Evolutionary conservation across 2,329 filamentous ascomycete species (phyloP).

Genomic region (Arthrobotrys megalospora): DNA sequence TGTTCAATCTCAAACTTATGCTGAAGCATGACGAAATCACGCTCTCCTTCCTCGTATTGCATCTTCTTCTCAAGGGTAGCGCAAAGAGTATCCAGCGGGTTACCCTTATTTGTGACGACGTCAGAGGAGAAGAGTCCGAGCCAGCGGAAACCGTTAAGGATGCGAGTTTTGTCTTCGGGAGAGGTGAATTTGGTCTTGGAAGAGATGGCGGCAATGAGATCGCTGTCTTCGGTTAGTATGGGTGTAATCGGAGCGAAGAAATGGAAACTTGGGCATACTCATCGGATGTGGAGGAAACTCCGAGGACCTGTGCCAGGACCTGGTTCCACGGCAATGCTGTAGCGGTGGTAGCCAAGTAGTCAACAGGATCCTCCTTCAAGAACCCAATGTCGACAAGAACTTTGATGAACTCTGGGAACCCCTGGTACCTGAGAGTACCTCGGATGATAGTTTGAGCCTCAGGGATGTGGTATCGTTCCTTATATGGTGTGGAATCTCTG

Average conservation of each 20-base stretch:
- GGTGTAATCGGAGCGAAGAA: neutral
- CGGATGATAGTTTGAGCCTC: conserved; percentile 90
- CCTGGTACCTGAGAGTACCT: conserved; percentile 86
- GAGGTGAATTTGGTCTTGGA: conserved; percentile 81
- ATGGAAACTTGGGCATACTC: conserved; percentile 67
- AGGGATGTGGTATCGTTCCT: conserved; percentile 89
- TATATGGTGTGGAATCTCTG: conserved; percentile 89
- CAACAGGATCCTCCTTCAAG: conserved; percentile 79
- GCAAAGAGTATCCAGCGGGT: conserved; percentile 91
- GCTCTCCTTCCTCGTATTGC: conserved; percentile 85
- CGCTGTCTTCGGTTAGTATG: conserved; percentile 66
- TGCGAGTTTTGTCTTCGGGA: conserved; percentile 78
- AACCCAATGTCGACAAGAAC: conserved; percentile 91
- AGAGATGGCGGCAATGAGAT: conserved; percentile 80
- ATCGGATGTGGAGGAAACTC: conserved; percentile 74
- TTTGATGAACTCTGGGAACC: conserved; percentile 92
- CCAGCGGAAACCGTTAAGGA: conserved; percentile 82
- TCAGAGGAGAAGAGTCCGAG: conserved; percentile 74
- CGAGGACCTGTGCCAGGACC: conserved; percentile 82
- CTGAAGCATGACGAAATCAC: conserved; percentile 79
- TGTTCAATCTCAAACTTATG: conserved; percentile 88
- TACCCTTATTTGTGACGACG: conserved; percentile 76
- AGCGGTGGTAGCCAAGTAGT: conserved; percentile 73
- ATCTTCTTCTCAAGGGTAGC: conserved; percentile 92
- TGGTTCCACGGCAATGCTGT: conserved; percentile 84